These are phyloP conservation scores for Kwoniella mangroviensis DNA, from an alignment of 768 basidiomycete species.

Conservation along the genomic window DNA sequence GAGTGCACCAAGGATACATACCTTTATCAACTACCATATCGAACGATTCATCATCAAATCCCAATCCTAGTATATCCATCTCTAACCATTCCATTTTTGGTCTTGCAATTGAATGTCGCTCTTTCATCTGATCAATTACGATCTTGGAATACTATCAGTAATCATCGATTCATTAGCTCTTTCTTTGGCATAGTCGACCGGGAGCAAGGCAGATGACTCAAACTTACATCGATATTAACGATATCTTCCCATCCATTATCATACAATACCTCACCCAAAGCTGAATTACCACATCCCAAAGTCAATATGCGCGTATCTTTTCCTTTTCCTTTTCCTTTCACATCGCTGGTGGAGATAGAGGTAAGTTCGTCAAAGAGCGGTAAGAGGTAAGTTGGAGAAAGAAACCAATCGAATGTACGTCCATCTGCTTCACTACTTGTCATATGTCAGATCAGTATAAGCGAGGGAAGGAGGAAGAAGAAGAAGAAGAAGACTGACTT, in stretches of 20 bases:
- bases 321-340: slow-evolving; percentile 18
- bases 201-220: too few species aligned
- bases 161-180: too few species aligned
- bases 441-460: neutral
- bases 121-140: slow-evolving; percentile 56
- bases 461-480: neutral
- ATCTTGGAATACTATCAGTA: slow-evolving; percentile 50
- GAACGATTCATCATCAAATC: slow-evolving; percentile 52
- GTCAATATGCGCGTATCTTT: slow-evolving; percentile 48
- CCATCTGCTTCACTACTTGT: slow-evolving; percentile 47
- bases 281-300: slow-evolving; percentile 54
- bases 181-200: too few species aligned
- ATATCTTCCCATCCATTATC: slow-evolving; percentile 57
- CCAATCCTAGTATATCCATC: slow-evolving; percentile 57
- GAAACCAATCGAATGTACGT: slow-evolving; percentile 58
- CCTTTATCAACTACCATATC: slow-evolving; percentile 59
- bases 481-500: slow-evolving; percentile 34
- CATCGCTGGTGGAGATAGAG: neutral
- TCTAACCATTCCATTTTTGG: slow-evolving; percentile 56
- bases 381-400: slow-evolving; percentile 51
- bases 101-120: slow-evolving; percentile 41
- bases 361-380: slow-evolving; percentile 45
- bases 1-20: slow-evolving; percentile 16
- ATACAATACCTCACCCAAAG: slow-evolving; percentile 53
- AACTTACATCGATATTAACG: slow-evolving; percentile 58